Evolutionary conservation across 2,329 filamentous ascomycete genomes (phyloP), one percentile per base, ranked within the genome.

Genomic region (Botryotinia calthae): DNA sequence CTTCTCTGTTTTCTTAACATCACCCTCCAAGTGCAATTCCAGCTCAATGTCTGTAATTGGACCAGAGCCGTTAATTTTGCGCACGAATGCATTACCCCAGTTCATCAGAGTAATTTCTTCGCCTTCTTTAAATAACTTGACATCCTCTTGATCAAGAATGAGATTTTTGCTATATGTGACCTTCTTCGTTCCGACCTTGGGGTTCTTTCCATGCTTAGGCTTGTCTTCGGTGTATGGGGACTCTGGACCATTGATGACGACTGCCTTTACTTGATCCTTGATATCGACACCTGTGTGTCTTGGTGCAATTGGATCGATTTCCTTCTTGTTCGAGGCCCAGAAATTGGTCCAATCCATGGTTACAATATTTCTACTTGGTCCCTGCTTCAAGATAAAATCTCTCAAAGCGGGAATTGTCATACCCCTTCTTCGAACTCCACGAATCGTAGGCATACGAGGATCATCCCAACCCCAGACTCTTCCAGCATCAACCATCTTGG

Each of bases 31-130:
- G 82, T 98, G 92, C n/a, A 98, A 89, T 83, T 97, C 93, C 71
- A 96, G 86, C 73, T 92, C 91, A 56, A 97, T 86, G 51, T 84
- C 85, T 20, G 90, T 91, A 78, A 97, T 90, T 65, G 88, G 85
- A 73, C 84, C 82, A 48, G 84, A 84, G 65, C 88, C 85, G 76
- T 85, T 84, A 75, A 93, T 89, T 74, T 90, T 89, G 72, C 90
- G 88, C 37, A 96, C 92, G 76, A 94, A 88, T 20, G 92, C 93
- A 79, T 97, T 97, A 78, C 95, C 96, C 95, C 95, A 98, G 82
- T 92, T 92, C 95, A 98, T 98, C 59, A 98, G 87, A 0, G 95
- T 98, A 79, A 98, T 93, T 82, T 98, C 95, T 84, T 98, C 95
- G 80, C 91, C 90, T 74, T 91, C 87, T 78, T 89, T 91, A 84